Evolutionary conservation across 2,329 filamentous ascomycete species (phyloP), one percentile per base, ranked within the genome.

Genomic region (Biscogniauxia mediterranea): DNA sequence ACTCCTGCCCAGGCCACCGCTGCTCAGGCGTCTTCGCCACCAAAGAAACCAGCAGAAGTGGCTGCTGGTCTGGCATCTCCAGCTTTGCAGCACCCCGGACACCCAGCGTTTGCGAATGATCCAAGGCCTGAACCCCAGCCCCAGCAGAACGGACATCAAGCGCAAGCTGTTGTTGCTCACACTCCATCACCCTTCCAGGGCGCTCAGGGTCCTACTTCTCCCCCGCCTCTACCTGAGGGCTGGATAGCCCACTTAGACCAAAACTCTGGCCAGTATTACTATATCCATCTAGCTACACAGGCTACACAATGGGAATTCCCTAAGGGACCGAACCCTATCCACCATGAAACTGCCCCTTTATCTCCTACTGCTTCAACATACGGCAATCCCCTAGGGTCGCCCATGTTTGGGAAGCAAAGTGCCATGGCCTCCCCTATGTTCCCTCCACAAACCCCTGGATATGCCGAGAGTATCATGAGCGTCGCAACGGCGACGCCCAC

Each of bases 231-330:
- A 17, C 95, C 95, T 5, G 95, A 99, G 78, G 95, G 95, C 38
- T 99, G 95, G 95, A 98, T 99, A 71, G 92, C 95, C 20, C 95
- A 98, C 75, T 83, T 98, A 4, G 95, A 99, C 74, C 91, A 92
- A 67, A 97, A 91, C 73, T 98, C 94, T 1, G 95, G 95, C 1
- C 94, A 98, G 73, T 99, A 98, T 77, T 99, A 99, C 76, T 99
- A 99, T 72, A 99, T 99, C 62, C 95, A 99, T 75, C 83, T 99
- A 28, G 91, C 93, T 1, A 93, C 92, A 0, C 95, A 98, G 73
- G 92, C 93, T 2, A 99, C 95, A 0, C 95, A 99, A 74, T 99
- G 95, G 95, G 95, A 99, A 72, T 98, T 98, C 68, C 95, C 95
- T 26, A 98, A 97, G 77, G 94, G 94, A 0, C 93, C 93, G 0